Evolutionary conservation across 768 basidiomycete genomes (phyloP), one percentile per base, ranked within the genome.

Genomic region (Pisolithus sp.): DNA sequence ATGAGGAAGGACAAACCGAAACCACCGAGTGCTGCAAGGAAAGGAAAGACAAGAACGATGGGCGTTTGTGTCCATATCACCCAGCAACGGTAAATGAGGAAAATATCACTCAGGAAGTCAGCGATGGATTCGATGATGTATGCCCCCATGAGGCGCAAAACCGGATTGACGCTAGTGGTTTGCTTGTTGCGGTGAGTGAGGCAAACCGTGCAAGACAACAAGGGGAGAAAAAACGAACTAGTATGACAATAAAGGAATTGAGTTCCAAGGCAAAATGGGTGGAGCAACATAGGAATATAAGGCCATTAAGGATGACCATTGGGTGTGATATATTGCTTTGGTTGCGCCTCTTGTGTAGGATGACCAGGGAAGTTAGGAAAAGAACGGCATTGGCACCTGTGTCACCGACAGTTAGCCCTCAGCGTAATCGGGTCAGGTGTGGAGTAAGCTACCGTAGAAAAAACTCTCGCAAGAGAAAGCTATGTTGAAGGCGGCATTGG

Each of bases 21-120:
- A 34, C 67, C 64, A 7, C 53, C 60, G 8, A 73, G 10, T 1
- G 73, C 60, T 10, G 65, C 54, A 9, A 75, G 57, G 49, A 67
- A 40, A 4, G 74, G 75, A 2, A 74, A 41, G 23, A 71, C 38
- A 26, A 68, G 44, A 31, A 75, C 41, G 50, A 60, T 63, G 50
- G 66, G 65, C 37, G 64, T 69, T 46, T 54, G 59, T 1, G 57
- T 64, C 72, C 73, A 76, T 26, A 26, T 26, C 44, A 71, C 56
- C 66, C 70, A 77, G 59, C 71, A 74, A 31, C 76, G 75, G 50
- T 74, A 75, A 26, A 72, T 54, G 30, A 74, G 64, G 45, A 68
- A 53, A 36, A 66, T n/a, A 56, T 71, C 61, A 2, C 71, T 71
- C 18, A 70, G 28, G 34, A 74, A 64, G 54, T 73, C 71, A 0